Evolutionary conservation across 345 rosid species (phyloP), one percentile per base, ranked within the genome.

Genomic region (Brassica rapa): DNA sequence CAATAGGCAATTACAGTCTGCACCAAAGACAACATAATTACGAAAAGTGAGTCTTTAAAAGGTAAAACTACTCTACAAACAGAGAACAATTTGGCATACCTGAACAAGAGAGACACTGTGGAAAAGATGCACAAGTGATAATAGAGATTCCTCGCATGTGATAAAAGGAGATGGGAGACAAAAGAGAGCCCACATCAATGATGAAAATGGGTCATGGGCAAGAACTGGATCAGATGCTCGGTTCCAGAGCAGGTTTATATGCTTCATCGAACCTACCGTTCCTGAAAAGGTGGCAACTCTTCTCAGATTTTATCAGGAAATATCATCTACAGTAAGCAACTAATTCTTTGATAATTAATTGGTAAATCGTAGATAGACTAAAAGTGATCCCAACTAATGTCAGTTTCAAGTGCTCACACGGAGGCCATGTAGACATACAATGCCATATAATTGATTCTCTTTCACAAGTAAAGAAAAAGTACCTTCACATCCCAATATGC

Each of bases 181-280:
- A 83, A 86, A 95, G 75, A 95, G 84, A 84, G 87, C 83, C 98
- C 98, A 95, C 93, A 93, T 93, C 83, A 95, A 85, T 30, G 99
- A 89, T 80, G 99, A 93, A 84, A 95, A 95, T 70, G 98, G 92
- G 82, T 95, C 99, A 81, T 76, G 94, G 59, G 86, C 85, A 76
- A 95, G 93, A 83, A 91, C 82, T n/a, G 99, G 97, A 81, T 88
- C 96, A 78, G 94, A 84, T 74, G 91, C 87, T 78, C 87, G 89
- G 64, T 82, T 89, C 97, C 94, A 91, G 53, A 95, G 89, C 70
- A 85, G 90, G 59, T 86, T 86, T 68, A 75, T 77, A 70, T 84
- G 73, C 71, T 85, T 87, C 86, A 87, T 77, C 39, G 86, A 78
- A 75, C 66, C 73, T 62, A 84, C 62, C 62, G 84, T 81, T 67